These are phyloP conservation scores for Psilocybe mexicana DNA, from an alignment of 1,284 basidiomycete genomes.

Conservation along the genomic window DNA sequence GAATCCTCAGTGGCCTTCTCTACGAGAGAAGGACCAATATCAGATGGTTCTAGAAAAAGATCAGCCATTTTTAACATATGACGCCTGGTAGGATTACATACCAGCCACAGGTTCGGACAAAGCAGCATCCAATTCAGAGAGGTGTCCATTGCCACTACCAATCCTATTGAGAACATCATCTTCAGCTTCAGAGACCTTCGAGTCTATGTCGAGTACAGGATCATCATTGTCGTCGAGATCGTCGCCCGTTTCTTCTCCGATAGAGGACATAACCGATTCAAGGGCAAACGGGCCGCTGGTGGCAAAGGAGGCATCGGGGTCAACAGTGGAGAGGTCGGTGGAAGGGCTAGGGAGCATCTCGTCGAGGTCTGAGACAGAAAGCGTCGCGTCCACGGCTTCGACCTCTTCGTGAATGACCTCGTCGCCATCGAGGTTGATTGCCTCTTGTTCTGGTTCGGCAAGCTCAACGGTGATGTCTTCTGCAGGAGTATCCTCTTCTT, in stretches of 20 bases:
- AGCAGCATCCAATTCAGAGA: background rate
- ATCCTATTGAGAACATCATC: conserved; percentile 14
- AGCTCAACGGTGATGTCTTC: background rate
- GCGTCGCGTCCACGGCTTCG: background rate
- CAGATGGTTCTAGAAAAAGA: background rate
- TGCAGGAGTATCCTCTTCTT: background rate
- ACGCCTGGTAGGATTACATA: background rate
- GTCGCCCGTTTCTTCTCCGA: background rate
- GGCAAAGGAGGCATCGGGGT: background rate
- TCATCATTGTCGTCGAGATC: background rate
- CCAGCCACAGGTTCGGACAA: background rate
- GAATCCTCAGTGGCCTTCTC: background rate
- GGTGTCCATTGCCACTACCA: conserved; percentile 11
- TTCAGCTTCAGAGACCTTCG: background rate
- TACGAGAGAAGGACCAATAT: background rate
- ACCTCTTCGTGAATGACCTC: background rate
- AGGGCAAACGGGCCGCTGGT: background rate
- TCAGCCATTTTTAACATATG: background rate
- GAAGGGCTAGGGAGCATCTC: background rate
- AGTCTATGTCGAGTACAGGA: background rate
- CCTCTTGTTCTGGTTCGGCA: background rate
- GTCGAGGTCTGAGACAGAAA: background rate
- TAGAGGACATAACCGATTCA: background rate
- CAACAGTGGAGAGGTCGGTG: background rate
- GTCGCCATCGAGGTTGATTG: background rate